A percentile compares a stretch with the other conserved stretches of the same genome.
These are phyloP conservation scores for Diaporthe sp. DNA, from an alignment of 2,329 filamentous ascomycete species.

Conservation along the genomic window DNA sequence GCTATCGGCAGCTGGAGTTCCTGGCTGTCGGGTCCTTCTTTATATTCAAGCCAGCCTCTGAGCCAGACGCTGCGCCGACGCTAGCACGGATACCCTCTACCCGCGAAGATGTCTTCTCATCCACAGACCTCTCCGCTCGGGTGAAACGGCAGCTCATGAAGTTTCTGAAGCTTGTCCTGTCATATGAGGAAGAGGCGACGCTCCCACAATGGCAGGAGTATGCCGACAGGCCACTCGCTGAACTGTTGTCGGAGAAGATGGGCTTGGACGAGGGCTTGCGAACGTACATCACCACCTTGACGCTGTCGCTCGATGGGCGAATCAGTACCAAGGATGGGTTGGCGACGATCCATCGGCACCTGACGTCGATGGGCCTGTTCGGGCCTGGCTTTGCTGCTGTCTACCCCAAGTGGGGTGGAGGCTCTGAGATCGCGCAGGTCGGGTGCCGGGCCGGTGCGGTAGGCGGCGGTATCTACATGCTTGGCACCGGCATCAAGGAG, in stretches of 20 bases:
- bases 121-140: slow-evolving; percentile 80
- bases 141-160: slow-evolving; percentile 93
- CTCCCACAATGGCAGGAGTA: slow-evolving; percentile 71
- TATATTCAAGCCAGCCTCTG: slow-evolving; percentile 68
- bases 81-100: slow-evolving; percentile 86
- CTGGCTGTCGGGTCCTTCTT: slow-evolving; percentile 94
- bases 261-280: slow-evolving; percentile 78
- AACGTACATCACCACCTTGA: slow-evolving; percentile 74
- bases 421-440: slow-evolving; percentile 91
- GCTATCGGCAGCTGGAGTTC: slow-evolving; percentile 92
- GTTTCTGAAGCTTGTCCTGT: slow-evolving; percentile 88
- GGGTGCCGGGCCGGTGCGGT: slow-evolving; percentile 92
- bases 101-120: slow-evolving; percentile 91
- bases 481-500: slow-evolving; percentile 75
- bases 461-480: slow-evolving; percentile 90
- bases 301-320: slow-evolving; percentile 77
- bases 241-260: slow-evolving; percentile 74
- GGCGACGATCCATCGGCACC: slow-evolving; percentile 80
- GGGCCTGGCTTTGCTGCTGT: slow-evolving; percentile 91
- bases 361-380: slow-evolving; percentile 88
- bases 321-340: slow-evolving; percentile 77
- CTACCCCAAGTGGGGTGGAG: slow-evolving; percentile 92
- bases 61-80: slow-evolving; percentile 47
- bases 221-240: slow-evolving; percentile 66
- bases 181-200: slow-evolving; percentile 69